These are phyloP conservation scores for Tillandsia fasciculata DNA, from an alignment of 176 grass and related monocot species.

Conservation along the genomic window DNA sequence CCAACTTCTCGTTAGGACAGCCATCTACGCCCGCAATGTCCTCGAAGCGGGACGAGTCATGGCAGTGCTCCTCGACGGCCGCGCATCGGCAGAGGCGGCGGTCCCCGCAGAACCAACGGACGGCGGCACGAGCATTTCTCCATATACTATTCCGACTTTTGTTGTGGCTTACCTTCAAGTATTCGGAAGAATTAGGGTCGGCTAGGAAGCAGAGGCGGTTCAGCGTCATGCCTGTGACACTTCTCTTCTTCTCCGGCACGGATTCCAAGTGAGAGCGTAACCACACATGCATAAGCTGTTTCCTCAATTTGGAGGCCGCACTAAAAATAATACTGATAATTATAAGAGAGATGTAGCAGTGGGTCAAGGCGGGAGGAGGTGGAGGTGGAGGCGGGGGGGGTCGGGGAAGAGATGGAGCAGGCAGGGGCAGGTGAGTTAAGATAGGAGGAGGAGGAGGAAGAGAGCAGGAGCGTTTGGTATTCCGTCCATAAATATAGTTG, in stretches of 20 bases:
- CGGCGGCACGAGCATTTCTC: neutral
- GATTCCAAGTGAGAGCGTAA: neutral
- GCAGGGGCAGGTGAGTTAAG: neutral
- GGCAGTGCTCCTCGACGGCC: neutral
- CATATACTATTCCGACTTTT: neutral
- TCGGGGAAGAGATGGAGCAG: neutral
- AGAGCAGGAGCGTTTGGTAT: neutral
- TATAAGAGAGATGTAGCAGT: neutral
- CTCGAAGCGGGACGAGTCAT: slow-evolving; percentile 16
- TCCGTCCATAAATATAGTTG: neutral
- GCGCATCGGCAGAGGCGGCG: slow-evolving; percentile 22
- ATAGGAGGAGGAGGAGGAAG: neutral
- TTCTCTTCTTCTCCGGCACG: neutral
- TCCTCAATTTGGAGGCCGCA: neutral
- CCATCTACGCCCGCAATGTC: slow-evolving; percentile 25
- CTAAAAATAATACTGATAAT: neutral
- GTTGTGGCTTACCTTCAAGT: neutral
- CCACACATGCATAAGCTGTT: neutral
- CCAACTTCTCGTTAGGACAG: slow-evolving; percentile 13
- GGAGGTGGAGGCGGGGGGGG: neutral
- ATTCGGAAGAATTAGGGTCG: neutral
- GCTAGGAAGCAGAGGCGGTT: slow-evolving; percentile 26
- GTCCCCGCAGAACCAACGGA: slow-evolving; percentile 20
- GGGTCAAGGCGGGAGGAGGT: neutral
- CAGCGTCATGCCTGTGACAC: slow-evolving; percentile 17